phyloP scores from a whole-genome alignment of 2,329 filamentous ascomycete genomes.

The Fusarium dlaminii region DNA sequence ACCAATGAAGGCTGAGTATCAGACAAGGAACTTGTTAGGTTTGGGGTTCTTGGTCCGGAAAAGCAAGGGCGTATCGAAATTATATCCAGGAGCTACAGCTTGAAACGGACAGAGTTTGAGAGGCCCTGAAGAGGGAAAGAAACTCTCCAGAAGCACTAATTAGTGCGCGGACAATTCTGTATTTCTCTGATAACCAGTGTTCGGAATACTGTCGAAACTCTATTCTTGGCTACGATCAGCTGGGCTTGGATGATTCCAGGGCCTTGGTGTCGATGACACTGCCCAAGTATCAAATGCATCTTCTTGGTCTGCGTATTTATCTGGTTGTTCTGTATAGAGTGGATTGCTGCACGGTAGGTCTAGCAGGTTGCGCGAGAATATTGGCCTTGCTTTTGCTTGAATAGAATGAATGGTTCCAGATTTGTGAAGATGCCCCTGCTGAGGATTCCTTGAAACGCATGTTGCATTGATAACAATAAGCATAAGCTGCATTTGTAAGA shows the following conservation, averaged over 20 bases:
- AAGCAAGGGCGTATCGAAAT: background rate
- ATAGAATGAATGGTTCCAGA: background rate
- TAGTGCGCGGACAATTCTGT: background rate
- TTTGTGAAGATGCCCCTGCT: background rate
- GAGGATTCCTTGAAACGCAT: background rate
- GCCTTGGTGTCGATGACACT: background rate
- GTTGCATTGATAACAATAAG: background rate
- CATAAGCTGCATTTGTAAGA: background rate
- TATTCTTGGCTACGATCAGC: background rate
- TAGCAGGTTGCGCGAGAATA: background rate
- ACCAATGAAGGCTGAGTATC: constrained; percentile 17
- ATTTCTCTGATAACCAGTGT: background rate
- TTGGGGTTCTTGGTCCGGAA: background rate
- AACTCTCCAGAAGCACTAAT: background rate
- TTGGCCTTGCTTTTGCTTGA: background rate
- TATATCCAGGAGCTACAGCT: background rate
- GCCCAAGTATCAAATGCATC: background rate
- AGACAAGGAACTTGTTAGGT: background rate
- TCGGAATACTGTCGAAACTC: background rate
- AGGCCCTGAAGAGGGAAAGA: background rate
- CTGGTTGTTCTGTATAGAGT: background rate
- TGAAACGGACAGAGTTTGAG: constrained; percentile 23
- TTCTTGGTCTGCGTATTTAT: background rate
- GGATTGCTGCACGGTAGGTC: background rate
- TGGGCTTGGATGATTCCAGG: background rate